phyloP scores from a whole-genome alignment of 176 grass and related monocot species.

The Coix lacrymajobi region DNA sequence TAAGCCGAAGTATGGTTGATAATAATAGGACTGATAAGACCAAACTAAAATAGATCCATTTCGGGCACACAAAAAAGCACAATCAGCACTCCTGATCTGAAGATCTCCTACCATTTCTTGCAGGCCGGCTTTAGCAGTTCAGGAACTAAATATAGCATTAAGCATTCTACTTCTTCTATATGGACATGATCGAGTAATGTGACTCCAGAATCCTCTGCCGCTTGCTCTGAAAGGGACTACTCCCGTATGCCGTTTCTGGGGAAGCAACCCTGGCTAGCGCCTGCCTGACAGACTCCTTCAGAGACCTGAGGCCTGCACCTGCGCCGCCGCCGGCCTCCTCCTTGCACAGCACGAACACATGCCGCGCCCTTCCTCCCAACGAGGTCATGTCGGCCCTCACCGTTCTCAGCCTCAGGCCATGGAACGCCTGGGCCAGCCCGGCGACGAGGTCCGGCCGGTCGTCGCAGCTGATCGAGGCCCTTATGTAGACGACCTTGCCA shows the following conservation, averaged over 20 bases:
- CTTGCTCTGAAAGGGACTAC: slow-evolving; percentile 31
- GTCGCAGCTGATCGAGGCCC: slow-evolving; percentile 40
- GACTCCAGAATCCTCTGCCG: slow-evolving; percentile 37
- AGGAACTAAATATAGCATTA: neutral
- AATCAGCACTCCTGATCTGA: neutral
- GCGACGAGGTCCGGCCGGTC: slow-evolving; percentile 45
- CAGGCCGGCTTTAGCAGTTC: neutral
- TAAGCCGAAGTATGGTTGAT: too few species aligned
- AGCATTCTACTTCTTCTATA: slow-evolving; percentile 4
- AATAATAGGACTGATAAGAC: too few species aligned
- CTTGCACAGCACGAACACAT: slow-evolving; percentile 37
- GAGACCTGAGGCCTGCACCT: slow-evolving; percentile 12
- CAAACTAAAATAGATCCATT: neutral
- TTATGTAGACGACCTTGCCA: slow-evolving; percentile 20
- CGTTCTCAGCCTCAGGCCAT: slow-evolving; percentile 29
- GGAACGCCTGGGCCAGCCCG: slow-evolving; percentile 25
- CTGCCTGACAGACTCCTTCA: slow-evolving; percentile 46
- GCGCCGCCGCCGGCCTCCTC: neutral
- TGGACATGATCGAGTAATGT: slow-evolving; percentile 36
- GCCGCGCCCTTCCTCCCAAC: slow-evolving; percentile 35
- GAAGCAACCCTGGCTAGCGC: slow-evolving; percentile 35
- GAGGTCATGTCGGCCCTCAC: slow-evolving; percentile 33
- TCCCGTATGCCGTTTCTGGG: slow-evolving; percentile 16
- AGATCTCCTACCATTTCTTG: neutral
- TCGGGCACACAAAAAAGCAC: neutral